Percentiles rank a stretch among this genome's conserved stretches.
Evolutionary conservation across 2,329 filamentous ascomycete species (phyloP).

Genomic region (Colletotrichum paranaense): DNA sequence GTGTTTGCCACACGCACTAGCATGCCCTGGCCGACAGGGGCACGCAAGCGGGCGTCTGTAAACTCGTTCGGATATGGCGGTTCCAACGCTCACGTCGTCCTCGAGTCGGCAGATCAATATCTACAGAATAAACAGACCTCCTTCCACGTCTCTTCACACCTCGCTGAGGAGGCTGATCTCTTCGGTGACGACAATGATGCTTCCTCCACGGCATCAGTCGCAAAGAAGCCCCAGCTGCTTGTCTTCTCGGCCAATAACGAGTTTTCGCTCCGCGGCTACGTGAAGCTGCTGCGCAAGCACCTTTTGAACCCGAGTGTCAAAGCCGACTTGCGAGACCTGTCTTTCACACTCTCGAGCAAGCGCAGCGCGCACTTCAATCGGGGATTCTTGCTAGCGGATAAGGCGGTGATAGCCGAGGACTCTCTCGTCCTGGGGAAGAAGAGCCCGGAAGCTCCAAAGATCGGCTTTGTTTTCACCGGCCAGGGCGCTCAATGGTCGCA

Average conservation of each 20-base stretch:
- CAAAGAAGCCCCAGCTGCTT: slow-evolving; percentile 32
- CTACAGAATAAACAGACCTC: background rate
- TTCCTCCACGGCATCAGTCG: too few relatives aligned
- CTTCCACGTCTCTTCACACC: background rate
- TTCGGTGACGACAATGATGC: background rate
- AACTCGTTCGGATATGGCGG: slow-evolving; percentile 51
- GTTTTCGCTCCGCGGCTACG: background rate
- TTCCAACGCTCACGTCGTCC: slow-evolving; percentile 46
- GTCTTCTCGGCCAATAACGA: slow-evolving; percentile 22
- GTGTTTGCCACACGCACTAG: background rate
- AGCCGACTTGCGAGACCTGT: slow-evolving; percentile 39
- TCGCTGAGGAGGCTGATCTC: background rate
- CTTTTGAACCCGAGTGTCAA: slow-evolving; percentile 40
- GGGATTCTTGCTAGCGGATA: slow-evolving; percentile 37
- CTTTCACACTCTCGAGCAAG: slow-evolving; percentile 43
- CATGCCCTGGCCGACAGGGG: background rate
- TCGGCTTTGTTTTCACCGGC: slow-evolving; percentile 51
- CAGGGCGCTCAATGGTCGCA: slow-evolving; percentile 58
- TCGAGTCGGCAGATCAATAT: slow-evolving; percentile 26
- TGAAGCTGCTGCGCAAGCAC: background rate
- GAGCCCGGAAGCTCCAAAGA: slow-evolving; percentile 27
- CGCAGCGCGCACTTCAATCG: slow-evolving; percentile 38
- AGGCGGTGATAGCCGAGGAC: background rate
- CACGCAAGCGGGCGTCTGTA: slow-evolving; percentile 41
- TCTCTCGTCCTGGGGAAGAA: slow-evolving; percentile 1